A percentile compares a stretch with the other conserved stretches of the same genome.
Evolutionary conservation across 164 flowering plant genomes (phyloP).

Genomic region (Stephania yunnanensis): DNA sequence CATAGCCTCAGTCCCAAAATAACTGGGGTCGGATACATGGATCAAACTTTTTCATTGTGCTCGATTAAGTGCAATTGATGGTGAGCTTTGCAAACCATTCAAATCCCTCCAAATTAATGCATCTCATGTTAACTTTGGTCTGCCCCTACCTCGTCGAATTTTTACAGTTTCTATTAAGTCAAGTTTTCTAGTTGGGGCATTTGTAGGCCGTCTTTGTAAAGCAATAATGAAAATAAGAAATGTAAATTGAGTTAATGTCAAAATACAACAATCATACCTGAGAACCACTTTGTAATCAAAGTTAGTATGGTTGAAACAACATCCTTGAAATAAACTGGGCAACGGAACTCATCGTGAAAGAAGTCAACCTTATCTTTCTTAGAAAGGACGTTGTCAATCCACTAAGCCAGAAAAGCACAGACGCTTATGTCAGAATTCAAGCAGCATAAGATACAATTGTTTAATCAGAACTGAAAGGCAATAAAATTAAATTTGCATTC

Average conservation of each 20-base stretch:
- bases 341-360: conserved; percentile 83
- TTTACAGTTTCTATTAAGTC: too few relatives aligned
- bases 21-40: too few relatives aligned
- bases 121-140: too few relatives aligned
- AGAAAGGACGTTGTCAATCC: conserved; percentile 77
- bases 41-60: too few relatives aligned
- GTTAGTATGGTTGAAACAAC: conserved; percentile 49
- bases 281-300: conserved; percentile 48
- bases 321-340: conserved; percentile 86
- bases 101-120: too few relatives aligned
- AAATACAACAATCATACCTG: conserved; percentile 38
- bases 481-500: background rate
- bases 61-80: too few relatives aligned
- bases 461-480: background rate
- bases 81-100: too few relatives aligned
- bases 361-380: conserved; percentile 58
- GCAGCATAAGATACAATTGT: background rate
- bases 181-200: too few relatives aligned
- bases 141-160: too few relatives aligned
- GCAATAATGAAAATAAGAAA: too few relatives aligned
- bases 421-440: conserved; percentile 2
- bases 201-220: too few relatives aligned
- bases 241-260: background rate
- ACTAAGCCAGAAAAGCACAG: conserved; percentile 37
- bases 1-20: too few relatives aligned